Evolutionary conservation across 2,329 filamentous ascomycete species (phyloP).

Genomic region (Rhinocladiella similis): DNA sequence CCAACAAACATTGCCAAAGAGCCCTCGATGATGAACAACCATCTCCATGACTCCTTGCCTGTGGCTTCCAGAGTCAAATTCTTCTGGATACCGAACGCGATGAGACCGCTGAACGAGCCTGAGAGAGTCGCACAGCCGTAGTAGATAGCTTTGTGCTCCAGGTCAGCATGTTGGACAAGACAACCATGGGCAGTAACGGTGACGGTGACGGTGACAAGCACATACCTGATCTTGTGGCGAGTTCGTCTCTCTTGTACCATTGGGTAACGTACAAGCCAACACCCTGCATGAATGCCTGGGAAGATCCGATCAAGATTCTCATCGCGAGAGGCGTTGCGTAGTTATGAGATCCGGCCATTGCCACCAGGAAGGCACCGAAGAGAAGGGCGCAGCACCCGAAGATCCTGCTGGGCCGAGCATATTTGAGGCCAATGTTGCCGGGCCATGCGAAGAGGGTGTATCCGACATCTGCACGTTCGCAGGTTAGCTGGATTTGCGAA

Average conservation of each 20-base stretch:
- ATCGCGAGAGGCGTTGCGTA: constrained; percentile 8
- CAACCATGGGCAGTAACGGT: no score
- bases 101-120: constrained; percentile 68
- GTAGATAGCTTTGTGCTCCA: background rate
- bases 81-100: constrained; percentile 64
- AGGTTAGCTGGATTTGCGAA: no score
- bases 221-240: constrained; percentile 12
- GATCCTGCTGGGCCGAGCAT: background rate
- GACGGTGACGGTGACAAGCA: no score
- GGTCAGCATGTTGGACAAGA: background rate
- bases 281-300: constrained; percentile 11
- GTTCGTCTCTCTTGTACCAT: constrained; percentile 15
- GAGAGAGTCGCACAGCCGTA: constrained; percentile 65
- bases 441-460: constrained; percentile 4
- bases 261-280: constrained; percentile 5
- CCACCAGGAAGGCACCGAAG: constrained; percentile 5
- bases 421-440: background rate
- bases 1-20: constrained; percentile 63
- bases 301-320: constrained; percentile 12
- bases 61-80: constrained; percentile 56
- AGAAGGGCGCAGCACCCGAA: constrained; percentile 3
- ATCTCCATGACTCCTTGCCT: constrained; percentile 61
- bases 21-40: constrained; percentile 71
- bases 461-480: constrained; percentile 4
- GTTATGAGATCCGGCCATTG: constrained; percentile 11